Evolutionary conservation across 352 stramenopile species (phyloP), one percentile per base, ranked within the genome.

Genomic region (Globisporangium paroecandrum): DNA sequence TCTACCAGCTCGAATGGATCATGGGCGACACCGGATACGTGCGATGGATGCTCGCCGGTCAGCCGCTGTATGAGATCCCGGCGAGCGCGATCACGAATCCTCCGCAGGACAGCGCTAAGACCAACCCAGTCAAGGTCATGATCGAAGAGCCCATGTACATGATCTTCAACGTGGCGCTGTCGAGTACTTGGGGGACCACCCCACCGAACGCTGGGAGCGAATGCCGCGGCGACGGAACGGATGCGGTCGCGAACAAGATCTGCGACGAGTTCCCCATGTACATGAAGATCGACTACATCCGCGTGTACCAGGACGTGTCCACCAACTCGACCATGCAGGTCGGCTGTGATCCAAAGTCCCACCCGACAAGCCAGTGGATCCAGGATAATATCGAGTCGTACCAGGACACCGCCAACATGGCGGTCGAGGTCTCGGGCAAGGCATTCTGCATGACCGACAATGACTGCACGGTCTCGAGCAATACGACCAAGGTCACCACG

Each of bases 41-140:
- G 3, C 79, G 83, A 1, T 91, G 82, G 85, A 89, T 89, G 77
- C 46, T 91, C 3, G 15, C 84, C 69, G 89, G 81, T 18, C 67
- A 92, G 15, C 86, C 92, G 46, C 73, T 98, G 24, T 98, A 95
- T 65, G 90, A 94, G 46, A 90, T 98, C 53, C 70, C 82, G 3
- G 77, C 85, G 0, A 59, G 79, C 10, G 69, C 72, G n/a, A 73
- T 97, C n/a, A 68, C 56, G 1, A 77, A 77, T n/a, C 69, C 71
- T n/a, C 79, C 77, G 7, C 77, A 89, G 36, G 69, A 88, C 62
- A 66, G 32, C 1, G 64, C 58, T 0, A 69, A 79, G 62, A 84
- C 58, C 73, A 93, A 73, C 85, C 87, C 81, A 70, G 89, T 74
- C 76, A 94, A 76, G 58, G 51, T 78, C 27, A 75, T 82, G 70